Conservation (phyloP, 2,329 filamentous ascomycete species). For the Fusarium lateritium region DNA sequence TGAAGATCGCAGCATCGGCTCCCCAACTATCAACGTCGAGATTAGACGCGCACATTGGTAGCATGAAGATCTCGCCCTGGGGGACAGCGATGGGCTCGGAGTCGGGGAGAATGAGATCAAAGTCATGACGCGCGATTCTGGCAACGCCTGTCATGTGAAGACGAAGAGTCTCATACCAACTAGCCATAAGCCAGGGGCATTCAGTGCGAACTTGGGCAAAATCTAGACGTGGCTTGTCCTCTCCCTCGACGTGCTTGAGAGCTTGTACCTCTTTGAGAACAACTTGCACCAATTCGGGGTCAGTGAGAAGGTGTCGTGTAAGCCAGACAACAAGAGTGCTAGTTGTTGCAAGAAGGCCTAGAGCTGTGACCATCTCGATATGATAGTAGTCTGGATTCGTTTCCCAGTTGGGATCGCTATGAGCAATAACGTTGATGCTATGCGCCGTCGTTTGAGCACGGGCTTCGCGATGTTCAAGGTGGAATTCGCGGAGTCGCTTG, state of each 20-base stretch:
- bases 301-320: conserved; percentile 47
- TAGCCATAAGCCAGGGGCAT: conserved; percentile 52
- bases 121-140: conserved; percentile 50
- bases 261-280: conserved; percentile 45
- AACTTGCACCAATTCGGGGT: conserved; percentile 35
- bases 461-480: conserved; percentile 44
- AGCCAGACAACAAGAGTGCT: conserved; percentile 53
- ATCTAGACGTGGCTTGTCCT: conserved; percentile 39
- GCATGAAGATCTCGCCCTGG: conserved; percentile 51
- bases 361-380: conserved; percentile 52
- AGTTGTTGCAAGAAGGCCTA: conserved; percentile 51
- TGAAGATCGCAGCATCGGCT: conserved; percentile 46
- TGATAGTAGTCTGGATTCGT: conserved; percentile 52
- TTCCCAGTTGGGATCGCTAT: conserved; percentile 51
- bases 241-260: conserved; percentile 28
- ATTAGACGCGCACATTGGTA: conserved; percentile 53
- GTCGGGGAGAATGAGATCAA: conserved; percentile 42
- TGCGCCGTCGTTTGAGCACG: conserved; percentile 48
- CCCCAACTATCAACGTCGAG: conserved; percentile 50
- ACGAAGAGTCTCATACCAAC: conserved; percentile 52
- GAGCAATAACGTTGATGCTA: conserved; percentile 51
- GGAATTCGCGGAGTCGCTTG: conserved; percentile 46
- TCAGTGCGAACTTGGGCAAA: conserved; percentile 43
- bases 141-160: conserved; percentile 53
- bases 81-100: conserved; percentile 41